A percentile compares a stretch with the other conserved stretches of the same genome.
Evolutionary conservation across 2,329 filamentous ascomycete species (phyloP).

Genomic region (Aspergillaceae sp.): DNA sequence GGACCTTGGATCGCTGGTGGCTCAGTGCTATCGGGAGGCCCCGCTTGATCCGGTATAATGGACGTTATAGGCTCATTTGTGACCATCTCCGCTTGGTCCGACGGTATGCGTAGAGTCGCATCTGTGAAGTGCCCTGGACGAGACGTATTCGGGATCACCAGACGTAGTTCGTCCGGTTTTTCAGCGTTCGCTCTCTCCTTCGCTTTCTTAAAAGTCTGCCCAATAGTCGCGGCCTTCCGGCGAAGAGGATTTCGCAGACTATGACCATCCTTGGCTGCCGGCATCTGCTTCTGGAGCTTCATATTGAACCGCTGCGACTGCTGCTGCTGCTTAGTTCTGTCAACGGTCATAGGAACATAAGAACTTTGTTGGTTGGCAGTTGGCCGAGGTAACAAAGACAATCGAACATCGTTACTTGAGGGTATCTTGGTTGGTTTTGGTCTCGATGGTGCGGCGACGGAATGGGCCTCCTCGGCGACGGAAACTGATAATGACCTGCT

Average conservation of each 20-base stretch:
- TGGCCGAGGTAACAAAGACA: conserved; percentile 23
- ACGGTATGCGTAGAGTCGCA: conserved; percentile 3
- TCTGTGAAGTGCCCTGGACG: conserved; percentile 12
- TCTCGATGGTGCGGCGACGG: conserved; percentile 12
- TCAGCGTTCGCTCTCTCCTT: conserved; percentile 7
- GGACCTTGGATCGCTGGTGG: conserved; percentile 18
- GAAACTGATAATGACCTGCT: conserved; percentile 22
- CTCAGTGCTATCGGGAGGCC: conserved; percentile 8
- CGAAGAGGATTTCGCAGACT: conserved; percentile 33
- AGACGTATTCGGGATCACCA: conserved; percentile 20
- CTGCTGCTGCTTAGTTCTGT: conserved; percentile 3
- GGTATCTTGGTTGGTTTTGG: conserved; percentile 12
- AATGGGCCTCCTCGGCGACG: conserved; percentile 16
- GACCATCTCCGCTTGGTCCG: conserved; percentile 7
- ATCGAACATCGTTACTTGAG: conserved; percentile 16
- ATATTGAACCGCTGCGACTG: conserved; percentile 1
- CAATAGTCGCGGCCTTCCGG: conserved; percentile 35
- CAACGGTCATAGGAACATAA: conserved; percentile 1
- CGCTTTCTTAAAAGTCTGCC: conserved; percentile 21
- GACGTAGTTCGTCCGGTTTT: conserved; percentile 20
- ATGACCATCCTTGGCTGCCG: conserved; percentile 9
- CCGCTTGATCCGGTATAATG: conserved; percentile 9
- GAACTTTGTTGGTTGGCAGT: conserved; percentile 9
- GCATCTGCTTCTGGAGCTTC: conserved; percentile 10
- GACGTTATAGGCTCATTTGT: conserved; percentile 9